Evolutionary conservation across 2,329 filamentous ascomycete species (phyloP).

Genomic region (Didymella segeticola): DNA sequence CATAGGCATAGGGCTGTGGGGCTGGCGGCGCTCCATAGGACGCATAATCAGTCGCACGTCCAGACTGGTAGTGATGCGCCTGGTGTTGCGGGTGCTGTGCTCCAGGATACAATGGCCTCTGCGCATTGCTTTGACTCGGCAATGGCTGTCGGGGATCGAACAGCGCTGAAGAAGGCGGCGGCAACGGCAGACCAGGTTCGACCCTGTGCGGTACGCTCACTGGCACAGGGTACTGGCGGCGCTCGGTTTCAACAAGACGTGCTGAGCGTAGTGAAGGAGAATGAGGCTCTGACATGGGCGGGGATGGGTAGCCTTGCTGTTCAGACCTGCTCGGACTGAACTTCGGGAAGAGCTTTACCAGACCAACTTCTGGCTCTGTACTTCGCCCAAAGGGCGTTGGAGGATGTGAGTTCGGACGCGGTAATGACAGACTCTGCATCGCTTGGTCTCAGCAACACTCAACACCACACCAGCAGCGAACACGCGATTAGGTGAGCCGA

Average conservation of each 20-base stretch:
- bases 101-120: constrained; percentile 41
- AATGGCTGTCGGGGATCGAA: constrained; percentile 36
- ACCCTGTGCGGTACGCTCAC: constrained; percentile 31
- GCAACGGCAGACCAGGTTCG: constrained; percentile 33
- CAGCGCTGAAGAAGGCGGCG: constrained; percentile 32
- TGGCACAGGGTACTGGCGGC: constrained; percentile 35
- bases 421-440: constrained; percentile 52
- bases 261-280: constrained; percentile 51
- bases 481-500: constrained; percentile 38
- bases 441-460: constrained; percentile 47
- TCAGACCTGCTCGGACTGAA: constrained; percentile 47
- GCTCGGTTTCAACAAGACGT: constrained; percentile 43
- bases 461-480: constrained; percentile 45
- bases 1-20: constrained; percentile 39
- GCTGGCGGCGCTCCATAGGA: constrained; percentile 33
- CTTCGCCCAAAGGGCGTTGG: constrained; percentile 47
- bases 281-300: constrained; percentile 60
- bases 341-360: constrained; percentile 43
- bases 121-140: constrained; percentile 24
- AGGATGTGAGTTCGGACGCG: constrained; percentile 46
- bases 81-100: constrained; percentile 34
- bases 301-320: constrained; percentile 54
- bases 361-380: constrained; percentile 45
- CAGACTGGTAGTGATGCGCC: constrained; percentile 36
- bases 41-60: constrained; percentile 33